These are phyloP conservation scores for Pyrenula massariospora DNA, from an alignment of 495 filamentous ascomycete genomes.

Conservation along the genomic window DNA sequence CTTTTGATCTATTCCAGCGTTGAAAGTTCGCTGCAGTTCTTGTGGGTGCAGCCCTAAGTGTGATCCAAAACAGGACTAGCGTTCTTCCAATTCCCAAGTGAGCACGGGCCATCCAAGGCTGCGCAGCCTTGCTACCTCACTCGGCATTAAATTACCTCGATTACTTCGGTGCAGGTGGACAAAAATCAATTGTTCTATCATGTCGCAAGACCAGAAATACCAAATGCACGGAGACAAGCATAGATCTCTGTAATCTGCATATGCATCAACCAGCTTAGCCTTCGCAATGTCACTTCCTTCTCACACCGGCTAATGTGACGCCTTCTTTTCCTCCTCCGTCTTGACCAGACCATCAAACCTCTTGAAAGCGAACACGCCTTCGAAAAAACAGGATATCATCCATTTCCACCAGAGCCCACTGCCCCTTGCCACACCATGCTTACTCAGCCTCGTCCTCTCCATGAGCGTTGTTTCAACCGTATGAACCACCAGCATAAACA, in stretches of 20 bases:
- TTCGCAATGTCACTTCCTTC: too few relatives aligned
- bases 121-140: not conserved
- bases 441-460: slow-evolving; percentile 34
- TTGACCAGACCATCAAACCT: slow-evolving; percentile 45
- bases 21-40: not conserved
- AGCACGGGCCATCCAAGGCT: not conserved
- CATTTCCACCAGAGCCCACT: slow-evolving; percentile 50
- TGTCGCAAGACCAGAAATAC: too few relatives aligned
- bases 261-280: too few relatives aligned
- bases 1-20: too few relatives aligned
- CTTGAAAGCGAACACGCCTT: slow-evolving; percentile 41
- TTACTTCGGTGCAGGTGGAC: too few relatives aligned
- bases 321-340: slow-evolving; percentile 35
- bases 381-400: slow-evolving; percentile 43
- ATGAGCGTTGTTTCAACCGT: slow-evolving; percentile 37
- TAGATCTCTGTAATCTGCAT: too few relatives aligned
- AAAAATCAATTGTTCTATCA: too few relatives aligned
- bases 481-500: slow-evolving; percentile 40
- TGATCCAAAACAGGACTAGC: not conserved
- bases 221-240: too few relatives aligned
- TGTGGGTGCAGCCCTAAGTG: not conserved
- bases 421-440: slow-evolving; percentile 40
- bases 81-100: not conserved
- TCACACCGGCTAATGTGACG: slow-evolving; percentile 14
- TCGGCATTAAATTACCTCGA: too few relatives aligned